phyloP scores from a whole-genome alignment of 306 rosid species.

The Gastrolobium bilobum region DNA sequence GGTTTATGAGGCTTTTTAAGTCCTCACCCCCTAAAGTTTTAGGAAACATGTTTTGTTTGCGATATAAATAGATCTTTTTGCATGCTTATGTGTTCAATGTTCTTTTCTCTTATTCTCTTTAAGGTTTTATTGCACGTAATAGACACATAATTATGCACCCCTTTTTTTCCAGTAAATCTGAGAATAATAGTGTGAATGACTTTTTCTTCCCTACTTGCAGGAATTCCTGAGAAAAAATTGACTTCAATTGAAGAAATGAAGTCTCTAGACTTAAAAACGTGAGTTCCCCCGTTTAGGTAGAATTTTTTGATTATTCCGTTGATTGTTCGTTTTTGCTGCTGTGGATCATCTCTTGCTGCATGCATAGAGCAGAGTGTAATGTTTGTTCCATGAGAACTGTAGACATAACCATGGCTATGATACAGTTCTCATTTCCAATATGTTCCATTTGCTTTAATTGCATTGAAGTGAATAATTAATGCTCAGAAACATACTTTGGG shows the following conservation, averaged over 20 bases:
- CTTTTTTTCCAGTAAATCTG: background rate
- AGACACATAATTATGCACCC: constrained; percentile 6
- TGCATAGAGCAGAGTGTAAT: constrained; percentile 15
- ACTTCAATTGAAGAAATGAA: constrained; percentile 69
- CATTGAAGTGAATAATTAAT: constrained; percentile 13
- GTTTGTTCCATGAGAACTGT: constrained; percentile 5
- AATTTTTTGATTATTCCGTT: background rate
- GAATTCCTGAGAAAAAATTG: constrained; percentile 62
- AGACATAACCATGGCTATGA: constrained; percentile 4
- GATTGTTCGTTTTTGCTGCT: background rate
- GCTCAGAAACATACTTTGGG: constrained; percentile 35
- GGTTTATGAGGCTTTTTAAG: background rate
- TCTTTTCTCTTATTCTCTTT: constrained; percentile 16
- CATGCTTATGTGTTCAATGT: constrained; percentile 8
- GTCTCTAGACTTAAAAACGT: constrained; percentile 78
- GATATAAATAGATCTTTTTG: background rate
- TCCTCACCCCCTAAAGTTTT: constrained; percentile 14
- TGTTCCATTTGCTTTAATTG: background rate
- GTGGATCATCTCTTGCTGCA: constrained; percentile 24
- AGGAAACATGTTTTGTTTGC: background rate
- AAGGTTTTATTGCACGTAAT: constrained; percentile 33
- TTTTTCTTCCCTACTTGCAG: constrained; percentile 59
- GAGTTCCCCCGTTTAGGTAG: constrained; percentile 40
- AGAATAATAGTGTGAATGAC: constrained; percentile 42
- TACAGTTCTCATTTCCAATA: constrained; percentile 25